These are phyloP conservation scores for Marasmius sp. DNA, from an alignment of 1,284 basidiomycete species.

Conservation along the genomic window DNA sequence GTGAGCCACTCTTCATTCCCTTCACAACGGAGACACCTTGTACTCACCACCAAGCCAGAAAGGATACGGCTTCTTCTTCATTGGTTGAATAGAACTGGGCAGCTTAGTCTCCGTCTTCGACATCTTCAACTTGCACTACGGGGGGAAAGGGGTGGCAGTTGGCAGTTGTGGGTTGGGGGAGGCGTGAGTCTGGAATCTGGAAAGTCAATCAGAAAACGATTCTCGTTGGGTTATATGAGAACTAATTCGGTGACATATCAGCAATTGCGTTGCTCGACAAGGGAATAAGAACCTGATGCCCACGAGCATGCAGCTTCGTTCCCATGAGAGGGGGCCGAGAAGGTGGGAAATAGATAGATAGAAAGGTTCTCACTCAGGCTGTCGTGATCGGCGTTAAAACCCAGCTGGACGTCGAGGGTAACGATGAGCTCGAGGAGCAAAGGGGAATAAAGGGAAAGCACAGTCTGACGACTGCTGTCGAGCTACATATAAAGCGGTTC, in stretches of 20 bases:
- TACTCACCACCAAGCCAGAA: slow-evolving; percentile 78
- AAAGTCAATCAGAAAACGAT: not conserved
- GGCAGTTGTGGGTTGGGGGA: not conserved
- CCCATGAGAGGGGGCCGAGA: not conserved
- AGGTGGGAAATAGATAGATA: not conserved
- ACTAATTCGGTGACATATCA: not conserved
- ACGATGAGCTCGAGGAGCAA: not conserved
- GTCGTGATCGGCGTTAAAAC: not conserved
- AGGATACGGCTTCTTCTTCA: slow-evolving; percentile 71
- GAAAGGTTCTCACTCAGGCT: not conserved
- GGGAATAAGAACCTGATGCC: not conserved
- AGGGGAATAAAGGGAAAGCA: not conserved
- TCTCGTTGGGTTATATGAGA: not conserved
- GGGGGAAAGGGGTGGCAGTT: not conserved
- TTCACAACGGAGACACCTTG: not conserved
- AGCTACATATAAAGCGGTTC: not conserved
- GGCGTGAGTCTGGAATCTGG: not conserved
- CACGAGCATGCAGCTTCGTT: not conserved
- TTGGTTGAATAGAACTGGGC: too few species aligned
- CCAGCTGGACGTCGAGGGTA: not conserved
- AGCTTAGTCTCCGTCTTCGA: not conserved
- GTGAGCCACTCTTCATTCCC: not conserved
- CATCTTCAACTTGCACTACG: not conserved
- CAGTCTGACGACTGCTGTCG: not conserved
- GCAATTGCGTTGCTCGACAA: not conserved